Evolutionary conservation across 257 asterid species (phyloP), one percentile per base, ranked within the genome.

Genomic region (Solanum pimpinellifolium): DNA sequence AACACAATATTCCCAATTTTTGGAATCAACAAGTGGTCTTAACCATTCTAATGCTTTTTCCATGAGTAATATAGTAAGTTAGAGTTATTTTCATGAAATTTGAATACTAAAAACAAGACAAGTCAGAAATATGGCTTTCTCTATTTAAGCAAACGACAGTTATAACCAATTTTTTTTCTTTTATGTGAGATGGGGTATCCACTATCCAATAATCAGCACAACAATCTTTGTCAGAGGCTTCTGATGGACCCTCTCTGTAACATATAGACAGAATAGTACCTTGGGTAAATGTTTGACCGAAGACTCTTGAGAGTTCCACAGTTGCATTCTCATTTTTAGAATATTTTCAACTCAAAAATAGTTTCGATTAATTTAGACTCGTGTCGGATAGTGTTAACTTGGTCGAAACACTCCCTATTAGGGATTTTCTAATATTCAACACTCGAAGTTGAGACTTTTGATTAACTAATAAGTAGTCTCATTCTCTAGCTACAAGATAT

Each of bases 1-100:
- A 89, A 96, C 92, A 88, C 93, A 94, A 76, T 91, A 96, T 59
- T 95, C 99, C 99, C 98, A 96, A 60, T 88, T 90, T 35, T 88
- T 87, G 33, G 86, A 88, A 85, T 92, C 87, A 44, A 93, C 91
- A 37, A 96, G 93, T 86, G 94, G 93, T 37, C 96, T 92, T 47
- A 96, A 88, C 90, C 94, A 88, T 70, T 93, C 94, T 86, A 90
- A 70, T 75, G 86, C 91, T 86, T 75, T 47, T 29, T 92, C 93
- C 47, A 91, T 88, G 88, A 91, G 91, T 92, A 90, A 90, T 90
- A 60, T 33, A 33, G 90, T 87, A 88, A 77, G 25, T 87, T 88
- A 33, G 90, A 87, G 76, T 75, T 37, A 62, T 85, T 49, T 10
- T 76, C 68, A 10, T 75, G 87, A 59, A 81, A 6, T 60, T 68